Conservation (phyloP, 805 yeast species). For the Saturnispora hagleri region DNA sequence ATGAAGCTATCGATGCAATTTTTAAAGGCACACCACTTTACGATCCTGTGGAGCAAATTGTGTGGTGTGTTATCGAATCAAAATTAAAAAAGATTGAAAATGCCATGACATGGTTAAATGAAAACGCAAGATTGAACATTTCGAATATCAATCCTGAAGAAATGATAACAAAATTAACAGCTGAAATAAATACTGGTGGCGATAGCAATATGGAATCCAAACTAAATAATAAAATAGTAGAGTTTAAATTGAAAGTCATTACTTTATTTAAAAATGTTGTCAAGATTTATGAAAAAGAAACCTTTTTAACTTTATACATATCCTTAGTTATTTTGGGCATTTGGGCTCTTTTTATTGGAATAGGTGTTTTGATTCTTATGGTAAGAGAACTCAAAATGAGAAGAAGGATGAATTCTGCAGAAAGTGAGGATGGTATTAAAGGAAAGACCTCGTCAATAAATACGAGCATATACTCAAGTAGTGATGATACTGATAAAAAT, state of each 20-base stretch:
- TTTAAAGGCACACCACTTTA: constrained; percentile 66
- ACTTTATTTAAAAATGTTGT: constrained; percentile 24
- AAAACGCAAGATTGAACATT: constrained; percentile 47
- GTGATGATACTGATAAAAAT: not conserved
- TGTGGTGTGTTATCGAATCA: constrained; percentile 71
- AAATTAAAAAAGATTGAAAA: constrained; percentile 57
- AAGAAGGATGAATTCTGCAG: not conserved
- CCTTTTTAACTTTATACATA: constrained; percentile 39
- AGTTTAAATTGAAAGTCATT: constrained; percentile 20
- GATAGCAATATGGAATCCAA: constrained; percentile 8
- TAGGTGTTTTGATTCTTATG: constrained; percentile 14
- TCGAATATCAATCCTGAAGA: constrained; percentile 36
- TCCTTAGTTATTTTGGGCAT: constrained; percentile 34
- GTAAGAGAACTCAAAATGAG: constrained; percentile 7
- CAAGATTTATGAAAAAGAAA: constrained; percentile 26
- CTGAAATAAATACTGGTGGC: constrained; percentile 1
- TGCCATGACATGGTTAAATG: constrained; percentile 73
- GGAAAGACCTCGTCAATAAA: not conserved
- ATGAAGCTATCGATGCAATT: constrained; percentile 43
- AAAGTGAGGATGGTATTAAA: not conserved
- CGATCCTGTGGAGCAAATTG: constrained; percentile 52
- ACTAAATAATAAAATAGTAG: not conserved
- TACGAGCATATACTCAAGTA: not conserved
- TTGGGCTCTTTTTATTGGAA: constrained; percentile 38
- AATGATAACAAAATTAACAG: constrained; percentile 9